Conservation (phyloP, 805 yeast species). For the Kuraishia piskuri region DNA sequence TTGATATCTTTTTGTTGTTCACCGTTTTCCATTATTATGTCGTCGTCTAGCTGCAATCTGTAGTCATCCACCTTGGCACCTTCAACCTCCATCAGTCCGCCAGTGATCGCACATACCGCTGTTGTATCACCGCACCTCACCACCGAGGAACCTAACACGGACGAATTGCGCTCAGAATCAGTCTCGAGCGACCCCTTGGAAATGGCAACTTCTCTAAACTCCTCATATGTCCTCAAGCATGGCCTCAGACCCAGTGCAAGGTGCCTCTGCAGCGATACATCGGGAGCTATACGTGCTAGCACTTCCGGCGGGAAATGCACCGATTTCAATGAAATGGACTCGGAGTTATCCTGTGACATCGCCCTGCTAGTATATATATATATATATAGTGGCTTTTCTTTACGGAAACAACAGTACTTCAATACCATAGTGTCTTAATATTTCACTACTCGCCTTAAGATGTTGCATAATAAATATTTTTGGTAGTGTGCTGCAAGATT, state of each 20-base stretch:
- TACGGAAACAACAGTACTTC: no score
- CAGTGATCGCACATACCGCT: constrained; percentile 62
- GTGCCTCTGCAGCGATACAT: constrained; percentile 72
- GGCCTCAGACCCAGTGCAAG: constrained; percentile 72
- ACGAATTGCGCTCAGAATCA: constrained; percentile 13
- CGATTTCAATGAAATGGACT: constrained; percentile 22
- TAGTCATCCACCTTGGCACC: constrained; percentile 33
- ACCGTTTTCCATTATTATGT: constrained; percentile 16
- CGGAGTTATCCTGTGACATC: neutral
- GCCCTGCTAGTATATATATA: no score
- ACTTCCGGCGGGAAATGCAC: constrained; percentile 74
- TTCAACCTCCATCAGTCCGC: constrained; percentile 54
- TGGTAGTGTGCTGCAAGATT: neutral
- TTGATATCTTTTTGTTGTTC: constrained; percentile 14
- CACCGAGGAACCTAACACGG: constrained; percentile 58
- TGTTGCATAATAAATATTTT: neutral
- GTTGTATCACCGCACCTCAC: constrained; percentile 65
- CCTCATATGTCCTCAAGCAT: constrained; percentile 57
- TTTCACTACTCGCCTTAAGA: neutral
- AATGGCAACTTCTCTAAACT: constrained; percentile 53
- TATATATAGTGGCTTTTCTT: neutral
- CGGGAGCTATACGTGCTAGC: constrained; percentile 80
- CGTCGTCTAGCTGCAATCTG: constrained; percentile 28
- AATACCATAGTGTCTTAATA: no score
- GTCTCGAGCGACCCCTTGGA: constrained; percentile 25